A percentile compares a stretch with the other conserved stretches of the same genome.
Conservation (phyloP, 2,329 filamentous ascomycete genomes). For the Emmonsiellopsis sp. region DNA sequence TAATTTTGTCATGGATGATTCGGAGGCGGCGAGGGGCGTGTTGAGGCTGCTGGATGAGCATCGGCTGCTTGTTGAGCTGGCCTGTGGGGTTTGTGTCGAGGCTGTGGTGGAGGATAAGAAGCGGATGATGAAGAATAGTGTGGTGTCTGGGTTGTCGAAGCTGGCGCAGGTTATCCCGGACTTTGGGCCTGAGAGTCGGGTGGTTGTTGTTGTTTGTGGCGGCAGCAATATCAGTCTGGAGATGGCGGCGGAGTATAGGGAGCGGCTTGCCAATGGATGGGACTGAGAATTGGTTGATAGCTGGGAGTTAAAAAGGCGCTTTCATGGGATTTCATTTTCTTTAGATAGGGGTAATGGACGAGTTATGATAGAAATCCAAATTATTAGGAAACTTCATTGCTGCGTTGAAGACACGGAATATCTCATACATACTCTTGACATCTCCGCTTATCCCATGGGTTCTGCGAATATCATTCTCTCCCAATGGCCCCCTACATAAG, state of each 20-base stretch:
- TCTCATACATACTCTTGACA: too few species aligned
- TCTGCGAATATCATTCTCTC: too few species aligned
- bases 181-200: conserved; percentile 57
- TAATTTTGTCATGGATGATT: conserved; percentile 59
- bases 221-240: conserved; percentile 58
- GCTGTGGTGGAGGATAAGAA: conserved; percentile 21
- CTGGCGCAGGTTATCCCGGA: conserved; percentile 55
- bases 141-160: conserved; percentile 23
- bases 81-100: conserved; percentile 73
- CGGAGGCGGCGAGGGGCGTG: conserved; percentile 70
- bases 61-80: conserved; percentile 68
- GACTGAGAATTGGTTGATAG: background rate
- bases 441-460: background rate
- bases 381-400: conserved; percentile 12
- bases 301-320: too few species aligned
- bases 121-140: background rate
- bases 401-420: too few species aligned
- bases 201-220: conserved; percentile 81
- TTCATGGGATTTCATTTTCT: too few species aligned
- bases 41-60: conserved; percentile 74
- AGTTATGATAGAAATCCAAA: conserved; percentile 31
- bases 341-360: too few species aligned
- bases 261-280: conserved; percentile 35
- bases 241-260: conserved; percentile 51
- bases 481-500: too few species aligned